Evolutionary conservation across 1,139 yeast species (phyloP).

Genomic region (Taiozyma sp.): DNA sequence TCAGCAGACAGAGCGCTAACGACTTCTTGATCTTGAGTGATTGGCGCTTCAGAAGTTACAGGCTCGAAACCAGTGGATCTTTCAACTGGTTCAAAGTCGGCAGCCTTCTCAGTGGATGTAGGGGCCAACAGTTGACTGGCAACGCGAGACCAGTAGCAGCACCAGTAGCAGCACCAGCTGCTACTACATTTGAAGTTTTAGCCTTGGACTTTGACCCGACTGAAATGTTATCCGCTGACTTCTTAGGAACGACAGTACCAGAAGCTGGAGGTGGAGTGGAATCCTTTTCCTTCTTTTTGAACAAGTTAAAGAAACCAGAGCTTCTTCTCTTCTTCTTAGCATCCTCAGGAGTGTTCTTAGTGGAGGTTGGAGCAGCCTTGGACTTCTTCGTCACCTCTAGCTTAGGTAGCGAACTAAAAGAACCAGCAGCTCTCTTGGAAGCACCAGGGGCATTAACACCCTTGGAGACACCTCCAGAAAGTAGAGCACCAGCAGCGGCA

Average conservation of each 20-base stretch:
- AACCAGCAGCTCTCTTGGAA: neutral
- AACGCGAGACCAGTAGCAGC: slow-evolving; percentile 3
- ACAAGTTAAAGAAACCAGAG: neutral
- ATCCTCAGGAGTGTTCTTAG: neutral
- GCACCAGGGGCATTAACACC: neutral
- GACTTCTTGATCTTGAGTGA: neutral
- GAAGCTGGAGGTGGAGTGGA: neutral
- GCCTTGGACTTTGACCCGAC: neutral
- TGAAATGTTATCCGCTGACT: neutral
- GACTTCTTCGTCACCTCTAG: neutral
- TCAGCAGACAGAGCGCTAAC: neutral
- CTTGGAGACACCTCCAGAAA: neutral
- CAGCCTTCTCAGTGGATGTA: neutral
- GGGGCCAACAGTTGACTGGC: slow-evolving; percentile 1
- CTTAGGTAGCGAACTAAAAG: neutral
- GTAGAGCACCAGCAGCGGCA: neutral
- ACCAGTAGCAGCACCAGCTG: slow-evolving; percentile 3
- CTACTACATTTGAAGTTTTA: slow-evolving; percentile 1
- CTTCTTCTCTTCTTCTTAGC: neutral
- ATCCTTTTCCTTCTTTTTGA: neutral
- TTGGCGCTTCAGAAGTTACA: neutral
- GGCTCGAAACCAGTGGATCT: neutral
- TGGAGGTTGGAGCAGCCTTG: neutral
- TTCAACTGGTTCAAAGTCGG: neutral
- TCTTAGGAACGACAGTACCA: neutral